Evolutionary conservation across 2,329 filamentous ascomycete species (phyloP).

Genomic region (Decorospora gaudefroyi): DNA sequence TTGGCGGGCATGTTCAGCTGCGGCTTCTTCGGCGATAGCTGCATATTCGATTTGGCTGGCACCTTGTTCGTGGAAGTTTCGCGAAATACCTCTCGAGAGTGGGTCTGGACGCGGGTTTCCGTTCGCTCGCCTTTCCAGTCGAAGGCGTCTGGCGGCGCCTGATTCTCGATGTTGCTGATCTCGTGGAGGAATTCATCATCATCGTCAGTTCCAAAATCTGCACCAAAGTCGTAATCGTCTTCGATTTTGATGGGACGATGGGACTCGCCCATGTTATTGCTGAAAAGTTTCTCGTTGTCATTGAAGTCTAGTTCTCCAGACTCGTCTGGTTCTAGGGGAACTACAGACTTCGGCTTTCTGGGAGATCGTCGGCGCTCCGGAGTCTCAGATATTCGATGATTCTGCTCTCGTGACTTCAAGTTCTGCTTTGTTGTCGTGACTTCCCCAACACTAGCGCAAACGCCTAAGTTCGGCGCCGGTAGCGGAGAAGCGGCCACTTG

Average conservation of each 20-base stretch:
- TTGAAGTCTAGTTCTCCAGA: slow-evolving; percentile 37
- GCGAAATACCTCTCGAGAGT: slow-evolving; percentile 34
- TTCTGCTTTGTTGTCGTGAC: slow-evolving; percentile 1
- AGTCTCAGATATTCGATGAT: slow-evolving; percentile 31
- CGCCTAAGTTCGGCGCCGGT: slow-evolving; percentile 14
- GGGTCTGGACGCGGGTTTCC: slow-evolving; percentile 16
- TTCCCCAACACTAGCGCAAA: not conserved
- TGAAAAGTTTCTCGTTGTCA: slow-evolving; percentile 20
- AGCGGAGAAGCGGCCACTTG: slow-evolving; percentile 20
- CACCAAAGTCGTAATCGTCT: slow-evolving; percentile 26
- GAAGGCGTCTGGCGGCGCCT: slow-evolving; percentile 31
- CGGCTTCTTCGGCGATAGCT: slow-evolving; percentile 37
- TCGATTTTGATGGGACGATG: slow-evolving; percentile 15
- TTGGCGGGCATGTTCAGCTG: slow-evolving; percentile 33
- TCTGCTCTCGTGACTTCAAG: slow-evolving; percentile 15
- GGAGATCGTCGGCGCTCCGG: slow-evolving; percentile 26
- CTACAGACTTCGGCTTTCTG: slow-evolving; percentile 7
- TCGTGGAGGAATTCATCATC: slow-evolving; percentile 48
- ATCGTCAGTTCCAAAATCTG: slow-evolving; percentile 37
- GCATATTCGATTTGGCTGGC: slow-evolving; percentile 22
- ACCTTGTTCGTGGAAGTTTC: slow-evolving; percentile 36
- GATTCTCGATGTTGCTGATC: slow-evolving; percentile 51
- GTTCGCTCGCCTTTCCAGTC: slow-evolving; percentile 39
- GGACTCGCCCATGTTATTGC: slow-evolving; percentile 19
- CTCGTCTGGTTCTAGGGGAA: slow-evolving; percentile 21